phyloP scores from a whole-genome alignment of 371 early-diverging fungal species.

The Gilbertella persicaria region DNA sequence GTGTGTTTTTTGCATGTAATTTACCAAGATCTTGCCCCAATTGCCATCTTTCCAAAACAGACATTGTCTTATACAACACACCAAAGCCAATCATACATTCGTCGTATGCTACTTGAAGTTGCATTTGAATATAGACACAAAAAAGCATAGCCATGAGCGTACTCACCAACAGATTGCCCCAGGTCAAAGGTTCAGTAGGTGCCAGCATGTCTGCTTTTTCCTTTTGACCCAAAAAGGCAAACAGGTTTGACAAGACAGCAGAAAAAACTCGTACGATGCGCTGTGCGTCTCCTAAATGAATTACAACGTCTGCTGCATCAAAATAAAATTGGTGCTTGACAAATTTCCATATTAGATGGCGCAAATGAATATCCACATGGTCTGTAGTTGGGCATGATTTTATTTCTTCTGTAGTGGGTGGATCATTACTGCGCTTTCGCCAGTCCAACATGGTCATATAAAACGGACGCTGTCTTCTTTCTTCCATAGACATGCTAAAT shows the following conservation, averaged over 20 bases:
- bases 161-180: slow-evolving; percentile 13
- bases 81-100: slow-evolving; percentile 17
- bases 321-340: slow-evolving; percentile 23
- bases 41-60: slow-evolving; percentile 26
- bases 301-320: slow-evolving; percentile 16
- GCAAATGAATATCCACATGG: slow-evolving; percentile 1
- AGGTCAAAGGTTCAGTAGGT: slow-evolving; percentile 3
- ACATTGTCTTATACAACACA: slow-evolving; percentile 16
- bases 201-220: slow-evolving; percentile 3
- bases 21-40: slow-evolving; percentile 8
- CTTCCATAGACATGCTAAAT: slow-evolving; percentile 36
- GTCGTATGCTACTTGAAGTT: slow-evolving; percentile 37
- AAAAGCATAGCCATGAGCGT: slow-evolving; percentile 25
- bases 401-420: background rate
- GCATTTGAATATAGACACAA: slow-evolving; percentile 38
- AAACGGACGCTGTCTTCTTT: slow-evolving; percentile 33
- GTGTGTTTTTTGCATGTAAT: slow-evolving; percentile 10
- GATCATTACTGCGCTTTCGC: slow-evolving; percentile 19
- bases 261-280: slow-evolving; percentile 19
- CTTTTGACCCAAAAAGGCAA: slow-evolving; percentile 1
- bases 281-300: slow-evolving; percentile 17
- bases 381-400: background rate
- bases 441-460: slow-evolving; percentile 28
- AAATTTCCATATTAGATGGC: slow-evolving; percentile 1
- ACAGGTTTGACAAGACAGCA: slow-evolving; percentile 9